These are phyloP conservation scores for Fibroporia radiculosa DNA, from an alignment of 768 basidiomycete genomes.

Conservation along the genomic window DNA sequence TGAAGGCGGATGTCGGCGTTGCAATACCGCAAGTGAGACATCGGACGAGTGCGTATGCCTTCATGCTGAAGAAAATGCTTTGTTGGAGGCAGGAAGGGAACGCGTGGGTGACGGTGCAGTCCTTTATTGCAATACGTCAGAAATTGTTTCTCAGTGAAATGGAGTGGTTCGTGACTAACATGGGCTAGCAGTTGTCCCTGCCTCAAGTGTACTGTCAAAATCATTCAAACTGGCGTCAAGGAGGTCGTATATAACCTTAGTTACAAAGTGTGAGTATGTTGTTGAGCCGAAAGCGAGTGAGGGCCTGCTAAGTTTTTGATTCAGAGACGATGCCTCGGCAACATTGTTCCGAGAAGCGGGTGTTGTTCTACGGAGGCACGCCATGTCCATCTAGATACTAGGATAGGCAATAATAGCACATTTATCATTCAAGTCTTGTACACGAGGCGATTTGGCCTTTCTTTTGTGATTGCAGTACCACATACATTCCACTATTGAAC, in stretches of 20 bases:
- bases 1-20: constrained; percentile 83
- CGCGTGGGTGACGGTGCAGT: constrained; percentile 75
- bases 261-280: constrained; percentile 77
- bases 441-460: background rate
- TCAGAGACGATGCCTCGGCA: constrained; percentile 78
- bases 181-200: constrained; percentile 79
- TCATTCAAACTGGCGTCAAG: constrained; percentile 89
- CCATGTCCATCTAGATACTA: constrained; percentile 31
- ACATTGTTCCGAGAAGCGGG: constrained; percentile 72
- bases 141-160: constrained; percentile 4
- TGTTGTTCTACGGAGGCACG: constrained; percentile 68
- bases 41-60: constrained; percentile 84
- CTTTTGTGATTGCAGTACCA: background rate
- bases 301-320: background rate
- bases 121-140: constrained; percentile 98
- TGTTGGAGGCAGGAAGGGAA: constrained; percentile 90
- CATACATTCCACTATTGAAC: background rate
- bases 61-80: constrained; percentile 97
- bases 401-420: too few species aligned
- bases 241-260: constrained; percentile 91
- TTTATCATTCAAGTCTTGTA: background rate
- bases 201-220: constrained; percentile 93
- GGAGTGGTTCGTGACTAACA: background rate
- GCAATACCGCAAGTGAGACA: constrained; percentile 51
- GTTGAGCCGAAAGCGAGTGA: background rate